phyloP scores from a whole-genome alignment of 306 rosid genomes.

The Medicago truncatula region MtrunA17r5.0-ANR NC_053045.1:40805501-40806000 shows the following conservation, averaged over 20 bases:
- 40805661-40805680: neutral
- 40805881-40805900: constrained; percentile 1
- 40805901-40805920: constrained; percentile 17
- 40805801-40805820: neutral
- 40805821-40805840: constrained; percentile 8
- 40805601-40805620: constrained; percentile 26
- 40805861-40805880: neutral
- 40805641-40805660: constrained; percentile 38
- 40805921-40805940: neutral
- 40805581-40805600: constrained; percentile 45
- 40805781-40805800: neutral
- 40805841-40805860: constrained; percentile 17
- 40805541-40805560: constrained; percentile 45
- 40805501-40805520: constrained; percentile 24
- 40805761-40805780: neutral
- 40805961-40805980: neutral
- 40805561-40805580: constrained; percentile 40
- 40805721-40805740: neutral
- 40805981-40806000: neutral
- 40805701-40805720: neutral
- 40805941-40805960: neutral
- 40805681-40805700: neutral
- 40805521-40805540: constrained; percentile 34
- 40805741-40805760: neutral
- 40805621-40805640: constrained; percentile 23